Conservation (phyloP, 768 basidiomycete genomes). For the Tricholoma furcatifolium region DNA sequence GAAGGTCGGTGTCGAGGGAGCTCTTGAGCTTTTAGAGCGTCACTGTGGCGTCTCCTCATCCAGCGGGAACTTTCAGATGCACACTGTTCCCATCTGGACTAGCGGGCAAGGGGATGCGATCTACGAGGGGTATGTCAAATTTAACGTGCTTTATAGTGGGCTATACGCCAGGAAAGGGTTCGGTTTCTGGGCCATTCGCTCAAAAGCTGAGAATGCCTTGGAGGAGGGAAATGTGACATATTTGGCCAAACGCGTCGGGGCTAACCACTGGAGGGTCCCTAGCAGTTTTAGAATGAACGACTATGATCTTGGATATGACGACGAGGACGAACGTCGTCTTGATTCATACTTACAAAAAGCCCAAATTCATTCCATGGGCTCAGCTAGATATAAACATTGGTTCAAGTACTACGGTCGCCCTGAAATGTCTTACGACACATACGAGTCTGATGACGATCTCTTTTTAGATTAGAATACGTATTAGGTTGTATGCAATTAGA, state of each 20-base stretch:
- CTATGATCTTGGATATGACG: not conserved
- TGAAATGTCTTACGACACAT: not conserved
- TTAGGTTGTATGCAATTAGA: too few species aligned
- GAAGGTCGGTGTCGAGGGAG: not conserved
- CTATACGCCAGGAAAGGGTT: slow-evolving; percentile 6
- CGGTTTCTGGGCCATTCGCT: slow-evolving; percentile 8
- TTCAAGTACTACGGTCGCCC: not conserved
- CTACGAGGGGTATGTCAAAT: slow-evolving; percentile 2
- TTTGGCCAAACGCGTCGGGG: not conserved
- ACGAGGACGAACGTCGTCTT: not conserved
- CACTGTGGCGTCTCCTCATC: slow-evolving; percentile 7
- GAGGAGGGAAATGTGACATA: slow-evolving; percentile 7
- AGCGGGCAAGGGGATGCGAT: not conserved
- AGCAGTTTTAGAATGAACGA: not conserved
- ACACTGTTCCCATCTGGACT: slow-evolving; percentile 3
- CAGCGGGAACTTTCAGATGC: slow-evolving; percentile 4
- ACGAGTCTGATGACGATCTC: not conserved
- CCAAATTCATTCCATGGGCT: not conserved
- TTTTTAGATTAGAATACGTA: not conserved
- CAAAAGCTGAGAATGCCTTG: not conserved
- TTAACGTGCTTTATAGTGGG: slow-evolving; percentile 3
- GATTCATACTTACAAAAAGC: not conserved
- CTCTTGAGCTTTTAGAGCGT: not conserved
- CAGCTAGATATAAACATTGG: not conserved
- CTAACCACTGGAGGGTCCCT: too few species aligned